Conservation (phyloP, 148 eudicot genomes). For the Vaccinium myrtillus region DNA sequence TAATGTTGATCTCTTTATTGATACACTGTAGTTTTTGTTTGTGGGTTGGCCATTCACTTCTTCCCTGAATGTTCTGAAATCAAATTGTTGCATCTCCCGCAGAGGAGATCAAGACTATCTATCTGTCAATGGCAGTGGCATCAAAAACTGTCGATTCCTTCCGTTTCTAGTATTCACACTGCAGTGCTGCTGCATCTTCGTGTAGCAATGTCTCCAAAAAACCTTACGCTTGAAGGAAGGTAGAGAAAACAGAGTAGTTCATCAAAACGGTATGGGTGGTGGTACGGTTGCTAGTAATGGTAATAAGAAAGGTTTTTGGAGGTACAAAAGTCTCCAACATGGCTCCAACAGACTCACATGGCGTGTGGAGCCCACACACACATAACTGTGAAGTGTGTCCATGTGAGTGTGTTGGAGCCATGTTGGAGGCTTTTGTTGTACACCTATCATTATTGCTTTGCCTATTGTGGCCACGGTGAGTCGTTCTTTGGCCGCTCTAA, state of each 20-base stretch:
- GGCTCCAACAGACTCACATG: too few relatives aligned
- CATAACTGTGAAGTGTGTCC: too few relatives aligned
- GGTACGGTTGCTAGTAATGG: not conserved
- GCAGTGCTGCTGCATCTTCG: constrained; percentile 39
- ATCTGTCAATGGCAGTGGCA: constrained; percentile 52
- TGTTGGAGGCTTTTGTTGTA: too few relatives aligned
- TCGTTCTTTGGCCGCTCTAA: constrained; percentile 49
- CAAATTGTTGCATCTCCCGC: constrained; percentile 22
- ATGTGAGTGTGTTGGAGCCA: too few relatives aligned
- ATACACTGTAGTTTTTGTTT: not conserved
- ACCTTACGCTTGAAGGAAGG: constrained; percentile 39
- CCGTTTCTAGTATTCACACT: constrained; percentile 52
- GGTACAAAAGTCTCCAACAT: constrained; percentile 19
- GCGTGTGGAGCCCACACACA: too few relatives aligned
- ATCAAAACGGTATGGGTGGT: not conserved
- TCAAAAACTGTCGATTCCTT: constrained; percentile 80
- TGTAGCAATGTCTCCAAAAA: constrained; percentile 39
- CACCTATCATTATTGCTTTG: constrained; percentile 21
- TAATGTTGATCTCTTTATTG: not conserved
- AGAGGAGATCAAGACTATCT: constrained; percentile 79
- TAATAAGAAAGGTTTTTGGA: constrained; percentile 51
- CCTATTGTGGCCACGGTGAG: constrained; percentile 81
- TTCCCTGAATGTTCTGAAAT: not conserved
- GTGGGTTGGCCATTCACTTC: not conserved
- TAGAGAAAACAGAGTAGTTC: not conserved